Evolutionary conservation across 1,139 yeast species (phyloP).

Genomic region (Blastobotrys persicus): DNA sequence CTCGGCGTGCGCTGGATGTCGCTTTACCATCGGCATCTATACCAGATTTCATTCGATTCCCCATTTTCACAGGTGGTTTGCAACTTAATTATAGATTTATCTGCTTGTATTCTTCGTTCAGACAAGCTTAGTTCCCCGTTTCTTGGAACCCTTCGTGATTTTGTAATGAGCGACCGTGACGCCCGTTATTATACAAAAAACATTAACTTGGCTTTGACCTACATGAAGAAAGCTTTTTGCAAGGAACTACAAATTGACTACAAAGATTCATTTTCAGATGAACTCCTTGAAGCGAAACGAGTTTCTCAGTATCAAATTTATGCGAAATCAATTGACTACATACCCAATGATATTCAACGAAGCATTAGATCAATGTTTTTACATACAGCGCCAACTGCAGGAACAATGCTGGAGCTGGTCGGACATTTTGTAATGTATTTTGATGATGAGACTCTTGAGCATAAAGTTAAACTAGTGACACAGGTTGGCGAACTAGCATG

Average conservation of each 20-base stretch:
- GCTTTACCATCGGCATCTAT: neutral
- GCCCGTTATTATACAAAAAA: slow-evolving; percentile 1
- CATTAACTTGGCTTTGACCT: neutral
- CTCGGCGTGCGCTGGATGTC: neutral
- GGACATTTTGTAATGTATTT: slow-evolving; percentile 10
- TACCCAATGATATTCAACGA: neutral
- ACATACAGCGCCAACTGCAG: slow-evolving; percentile 3
- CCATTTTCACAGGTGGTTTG: neutral
- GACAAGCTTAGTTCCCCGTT: neutral
- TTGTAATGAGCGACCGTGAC: neutral
- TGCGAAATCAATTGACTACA: neutral
- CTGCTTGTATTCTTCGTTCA: neutral
- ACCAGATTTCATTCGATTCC: slow-evolving; percentile 4
- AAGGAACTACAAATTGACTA: neutral
- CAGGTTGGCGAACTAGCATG: slow-evolving; percentile 16
- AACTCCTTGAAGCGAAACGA: neutral
- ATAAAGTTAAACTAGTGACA: slow-evolving; percentile 13
- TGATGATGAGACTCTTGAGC: slow-evolving; percentile 5
- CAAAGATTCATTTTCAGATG: neutral
- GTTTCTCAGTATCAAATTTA: neutral
- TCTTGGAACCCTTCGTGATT: neutral
- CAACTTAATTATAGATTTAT: neutral
- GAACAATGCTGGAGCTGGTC: slow-evolving; percentile 4
- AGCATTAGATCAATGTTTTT: slow-evolving; percentile 3
- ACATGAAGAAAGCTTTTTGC: neutral